phyloP scores from a whole-genome alignment of 176 grass and related monocot species.

The Tillandsia leiboldiana region DNA sequence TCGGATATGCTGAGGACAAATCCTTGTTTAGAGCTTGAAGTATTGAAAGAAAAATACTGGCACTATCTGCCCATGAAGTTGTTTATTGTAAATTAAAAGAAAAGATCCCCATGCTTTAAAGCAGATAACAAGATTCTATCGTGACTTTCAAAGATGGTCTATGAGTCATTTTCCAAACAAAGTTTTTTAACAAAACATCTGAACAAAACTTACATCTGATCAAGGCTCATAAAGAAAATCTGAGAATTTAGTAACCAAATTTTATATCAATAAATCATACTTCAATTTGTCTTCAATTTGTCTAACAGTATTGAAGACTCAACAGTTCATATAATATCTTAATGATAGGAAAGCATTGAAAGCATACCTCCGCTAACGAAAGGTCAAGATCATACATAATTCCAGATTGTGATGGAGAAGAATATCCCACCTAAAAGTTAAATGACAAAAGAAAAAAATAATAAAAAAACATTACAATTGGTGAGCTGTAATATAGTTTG shows the following conservation, averaged over 20 bases:
- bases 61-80: too few relatives aligned
- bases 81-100: not conserved
- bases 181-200: not conserved
- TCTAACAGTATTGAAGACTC: too few relatives aligned
- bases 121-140: too few relatives aligned
- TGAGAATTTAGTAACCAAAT: not conserved
- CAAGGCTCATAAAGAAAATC: not conserved
- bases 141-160: too few relatives aligned
- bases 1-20: too few relatives aligned
- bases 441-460: not conserved
- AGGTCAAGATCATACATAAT: constrained; percentile 72
- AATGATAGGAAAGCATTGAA: not conserved
- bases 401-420: constrained; percentile 58
- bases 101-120: too few relatives aligned
- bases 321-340: too few relatives aligned
- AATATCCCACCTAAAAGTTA: constrained; percentile 61
- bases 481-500: too few relatives aligned
- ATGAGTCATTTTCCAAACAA: not conserved
- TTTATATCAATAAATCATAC: not conserved
- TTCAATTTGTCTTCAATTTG: not conserved
- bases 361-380: constrained; percentile 51
- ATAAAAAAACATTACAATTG: not conserved
- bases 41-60: too few relatives aligned
- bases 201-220: not conserved
- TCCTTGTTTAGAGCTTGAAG: too few relatives aligned